phyloP scores from a whole-genome alignment of 2,329 filamentous ascomycete species.

The Didymella segeticola region DNA sequence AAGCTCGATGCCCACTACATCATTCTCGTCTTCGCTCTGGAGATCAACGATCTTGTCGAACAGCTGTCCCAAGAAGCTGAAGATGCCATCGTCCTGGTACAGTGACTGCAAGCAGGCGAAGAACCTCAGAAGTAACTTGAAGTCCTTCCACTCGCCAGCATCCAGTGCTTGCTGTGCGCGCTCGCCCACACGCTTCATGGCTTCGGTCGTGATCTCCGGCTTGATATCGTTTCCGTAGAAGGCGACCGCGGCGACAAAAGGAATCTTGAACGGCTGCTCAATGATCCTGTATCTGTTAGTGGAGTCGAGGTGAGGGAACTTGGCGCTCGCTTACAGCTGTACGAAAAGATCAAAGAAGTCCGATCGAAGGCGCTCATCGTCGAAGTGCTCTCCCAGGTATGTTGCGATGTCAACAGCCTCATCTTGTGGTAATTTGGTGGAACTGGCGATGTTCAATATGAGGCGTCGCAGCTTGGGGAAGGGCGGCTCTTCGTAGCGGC shows the following conservation, averaged over 20 bases:
- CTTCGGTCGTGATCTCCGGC: slow-evolving; percentile 73
- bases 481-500: slow-evolving; percentile 45
- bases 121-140: slow-evolving; percentile 90
- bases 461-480: slow-evolving; percentile 44
- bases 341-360: slow-evolving; percentile 76
- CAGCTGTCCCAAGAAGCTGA: slow-evolving; percentile 85
- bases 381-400: slow-evolving; percentile 75
- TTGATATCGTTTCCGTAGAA: slow-evolving; percentile 80
- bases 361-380: slow-evolving; percentile 77
- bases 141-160: slow-evolving; percentile 82
- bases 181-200: slow-evolving; percentile 69
- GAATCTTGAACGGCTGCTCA: slow-evolving; percentile 98
- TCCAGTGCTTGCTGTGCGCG: slow-evolving; percentile 72
- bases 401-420: slow-evolving; percentile 56
- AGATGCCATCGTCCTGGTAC: slow-evolving; percentile 83
- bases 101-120: slow-evolving; percentile 83
- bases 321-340: slow-evolving; percentile 65
- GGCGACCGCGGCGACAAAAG: slow-evolving; percentile 85
- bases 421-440: slow-evolving; percentile 45
- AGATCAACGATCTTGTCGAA: slow-evolving; percentile 90
- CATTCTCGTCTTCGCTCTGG: slow-evolving; percentile 90
- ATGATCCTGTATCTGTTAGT: slow-evolving; percentile 59
- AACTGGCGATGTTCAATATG: slow-evolving; percentile 48
- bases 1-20: slow-evolving; percentile 82
- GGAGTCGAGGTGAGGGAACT: neutral